Percentiles rank a stretch among this genome's conserved stretches.
These are phyloP conservation scores for Corynespora cassiicola DNA, from an alignment of 2,329 filamentous ascomycete genomes.

Conservation along the genomic window DNA sequence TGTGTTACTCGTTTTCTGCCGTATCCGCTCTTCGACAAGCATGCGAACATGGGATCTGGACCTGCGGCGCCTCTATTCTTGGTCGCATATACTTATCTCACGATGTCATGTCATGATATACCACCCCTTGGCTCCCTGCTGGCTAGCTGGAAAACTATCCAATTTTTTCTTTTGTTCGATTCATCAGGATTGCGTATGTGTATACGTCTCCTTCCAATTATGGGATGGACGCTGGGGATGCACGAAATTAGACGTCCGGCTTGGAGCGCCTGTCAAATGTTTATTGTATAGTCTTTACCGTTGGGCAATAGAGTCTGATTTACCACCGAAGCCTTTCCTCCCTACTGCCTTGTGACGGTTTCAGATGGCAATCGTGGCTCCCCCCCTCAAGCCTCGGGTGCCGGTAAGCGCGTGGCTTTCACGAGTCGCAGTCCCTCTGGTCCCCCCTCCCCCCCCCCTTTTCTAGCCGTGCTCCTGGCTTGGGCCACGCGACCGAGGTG, in stretches of 20 bases:
- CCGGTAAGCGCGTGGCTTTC: no score
- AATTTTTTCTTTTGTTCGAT: slow-evolving; percentile 25
- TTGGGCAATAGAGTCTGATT: no score
- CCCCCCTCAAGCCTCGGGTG: no score
- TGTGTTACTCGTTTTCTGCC: slow-evolving; percentile 24
- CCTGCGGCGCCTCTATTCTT: slow-evolving; percentile 21
- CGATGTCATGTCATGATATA: slow-evolving; percentile 41
- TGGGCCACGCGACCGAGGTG: no score
- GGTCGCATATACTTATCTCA: slow-evolving; percentile 31
- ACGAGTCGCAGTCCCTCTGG: no score
- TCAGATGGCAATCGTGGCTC: no score
- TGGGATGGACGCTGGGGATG: slow-evolving; percentile 7
- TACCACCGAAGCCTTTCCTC: no score
- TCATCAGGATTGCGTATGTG: slow-evolving; percentile 9
- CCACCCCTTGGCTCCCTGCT: slow-evolving; percentile 25
- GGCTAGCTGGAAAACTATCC: slow-evolving; percentile 29
- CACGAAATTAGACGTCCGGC: slow-evolving; percentile 7
- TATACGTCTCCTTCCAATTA: slow-evolving; percentile 4
- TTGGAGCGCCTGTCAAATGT: no score
- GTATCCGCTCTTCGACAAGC: slow-evolving; percentile 9
- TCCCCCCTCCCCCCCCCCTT: no score
- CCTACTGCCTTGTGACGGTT: no score
- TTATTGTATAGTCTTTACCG: no score
- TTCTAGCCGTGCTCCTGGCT: no score
- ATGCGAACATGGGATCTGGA: slow-evolving; percentile 5